Evolutionary conservation across 208 protist genomes (phyloP), one percentile per base, ranked within the genome.

Genomic region (Endotrypanum monterogeii): DNA sequence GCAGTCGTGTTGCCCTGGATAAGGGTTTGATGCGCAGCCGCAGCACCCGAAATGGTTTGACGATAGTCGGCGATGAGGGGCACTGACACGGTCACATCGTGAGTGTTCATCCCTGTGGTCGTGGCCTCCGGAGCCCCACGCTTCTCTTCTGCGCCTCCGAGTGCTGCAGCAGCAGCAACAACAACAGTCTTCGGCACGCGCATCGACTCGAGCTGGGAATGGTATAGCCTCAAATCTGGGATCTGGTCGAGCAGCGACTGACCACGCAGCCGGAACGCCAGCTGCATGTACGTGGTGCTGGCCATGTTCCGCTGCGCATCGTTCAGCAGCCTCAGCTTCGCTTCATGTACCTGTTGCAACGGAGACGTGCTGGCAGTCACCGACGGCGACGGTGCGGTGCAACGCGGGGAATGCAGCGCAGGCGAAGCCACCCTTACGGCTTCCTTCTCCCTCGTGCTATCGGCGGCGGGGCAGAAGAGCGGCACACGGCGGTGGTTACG

Each of bases 221-320:
- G 62, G 70, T 73, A 80, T 54, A 25, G 18, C 63, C 32, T 52
- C 71, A 87, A 57, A 57, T 82, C 52, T 0, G 83, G 86, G 14
- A 88, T 62, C 60, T 82, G 76, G 56, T 44, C 63, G 9, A 83
- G 54, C 35, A 88, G 20, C 28, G 76, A 71, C n/a, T 83, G 83
- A 14, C 83, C 86, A 48, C 71, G 71, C n/a, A 90, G 76, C 39
- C 51, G 52, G 35, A 86, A 18, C 12, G 86, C 78, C 23, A 90
- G 74, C 12, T 57, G 28, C 6, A 90, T 23, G 54, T 84, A 90
- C n/a, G 67, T 73, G 18, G 83, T 88, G 18, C 56, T 58, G 1
- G 80, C 39, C 74, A 84, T 75, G 67, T 76, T 68, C 16, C 67
- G 74, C 9, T 71, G 72, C 51, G 74, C 75, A 28, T 79, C 66